Evolutionary conservation across 805 yeast species (phyloP).

Genomic region (Metschnikowia hibisci): DNA sequence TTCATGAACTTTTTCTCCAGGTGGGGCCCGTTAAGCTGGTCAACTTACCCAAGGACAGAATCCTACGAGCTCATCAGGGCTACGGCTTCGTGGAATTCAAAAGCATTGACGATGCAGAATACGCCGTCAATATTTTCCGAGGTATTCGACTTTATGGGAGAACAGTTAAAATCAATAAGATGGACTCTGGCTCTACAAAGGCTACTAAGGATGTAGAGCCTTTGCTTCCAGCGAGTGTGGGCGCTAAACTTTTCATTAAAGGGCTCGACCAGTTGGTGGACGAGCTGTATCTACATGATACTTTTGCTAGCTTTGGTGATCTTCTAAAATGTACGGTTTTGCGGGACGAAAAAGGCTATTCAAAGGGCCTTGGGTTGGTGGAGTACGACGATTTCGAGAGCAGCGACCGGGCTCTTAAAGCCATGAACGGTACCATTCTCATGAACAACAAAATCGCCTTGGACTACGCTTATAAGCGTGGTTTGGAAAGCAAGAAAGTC

Average conservation of each 20-base stretch:
- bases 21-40: conserved; percentile 73
- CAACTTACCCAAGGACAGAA: conserved; percentile 75
- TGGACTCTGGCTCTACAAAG: conserved; percentile 24
- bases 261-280: conserved; percentile 66
- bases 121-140: conserved; percentile 55
- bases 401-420: conserved; percentile 67
- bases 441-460: conserved; percentile 62
- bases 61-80: conserved; percentile 71
- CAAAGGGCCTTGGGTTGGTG: conserved; percentile 65
- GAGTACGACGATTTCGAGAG: conserved; percentile 59
- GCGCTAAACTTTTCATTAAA: conserved; percentile 52
- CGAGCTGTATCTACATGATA: conserved; percentile 48
- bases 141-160: conserved; percentile 63
- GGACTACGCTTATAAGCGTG: conserved; percentile 68
- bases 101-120: conserved; percentile 59
- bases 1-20: conserved; percentile 82
- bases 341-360: conserved; percentile 46
- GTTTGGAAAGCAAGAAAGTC: conserved; percentile 38
- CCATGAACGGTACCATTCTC: conserved; percentile 64
- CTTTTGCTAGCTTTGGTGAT: conserved; percentile 69
- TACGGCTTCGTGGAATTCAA: conserved; percentile 81
- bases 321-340: conserved; percentile 49
- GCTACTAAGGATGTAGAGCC: conserved; percentile 14
- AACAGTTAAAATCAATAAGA: conserved; percentile 53
- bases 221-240: conserved; percentile 28